These are phyloP conservation scores for Colletotrichum sp. DNA, from an alignment of 2,329 filamentous ascomycete genomes.

Conservation along the genomic window DNA sequence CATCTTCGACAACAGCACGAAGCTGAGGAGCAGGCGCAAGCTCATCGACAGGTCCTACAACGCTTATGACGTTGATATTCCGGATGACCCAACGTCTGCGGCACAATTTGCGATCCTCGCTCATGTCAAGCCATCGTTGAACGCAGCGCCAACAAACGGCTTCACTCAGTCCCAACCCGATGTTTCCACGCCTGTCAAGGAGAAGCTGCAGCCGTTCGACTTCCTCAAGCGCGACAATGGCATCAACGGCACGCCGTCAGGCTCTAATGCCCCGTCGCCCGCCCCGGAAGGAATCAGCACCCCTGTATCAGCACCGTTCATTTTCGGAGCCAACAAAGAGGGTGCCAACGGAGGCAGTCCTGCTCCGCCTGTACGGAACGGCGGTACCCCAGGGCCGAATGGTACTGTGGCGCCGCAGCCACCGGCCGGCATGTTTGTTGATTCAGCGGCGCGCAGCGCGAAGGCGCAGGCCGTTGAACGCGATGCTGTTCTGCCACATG, in stretches of 20 bases:
- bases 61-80: constrained; percentile 84
- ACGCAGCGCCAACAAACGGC: constrained; percentile 47
- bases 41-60: constrained; percentile 90
- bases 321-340: constrained; percentile 59
- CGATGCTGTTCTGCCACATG: constrained; percentile 81
- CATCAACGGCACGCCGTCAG: constrained; percentile 77
- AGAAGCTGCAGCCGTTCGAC: constrained; percentile 70
- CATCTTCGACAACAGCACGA: constrained; percentile 83
- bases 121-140: constrained; percentile 64
- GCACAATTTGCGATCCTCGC: constrained; percentile 76
- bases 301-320: constrained; percentile 61
- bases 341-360: constrained; percentile 54
- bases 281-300: constrained; percentile 79
- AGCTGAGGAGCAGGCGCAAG: constrained; percentile 80
- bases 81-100: constrained; percentile 86
- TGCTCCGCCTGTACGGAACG: constrained; percentile 54
- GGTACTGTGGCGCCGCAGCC: constrained; percentile 35
- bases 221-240: constrained; percentile 72
- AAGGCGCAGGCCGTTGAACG: constrained; percentile 69
- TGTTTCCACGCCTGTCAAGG: constrained; percentile 65
- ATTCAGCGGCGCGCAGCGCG: constrained; percentile 54
- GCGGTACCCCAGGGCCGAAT: constrained; percentile 46
- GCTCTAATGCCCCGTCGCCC: constrained; percentile 87
- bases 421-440: constrained; percentile 53
- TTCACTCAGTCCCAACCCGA: constrained; percentile 48